Evolutionary conservation across 345 rosid genomes (phyloP).

Genomic region (Cardamine occulta): DNA sequence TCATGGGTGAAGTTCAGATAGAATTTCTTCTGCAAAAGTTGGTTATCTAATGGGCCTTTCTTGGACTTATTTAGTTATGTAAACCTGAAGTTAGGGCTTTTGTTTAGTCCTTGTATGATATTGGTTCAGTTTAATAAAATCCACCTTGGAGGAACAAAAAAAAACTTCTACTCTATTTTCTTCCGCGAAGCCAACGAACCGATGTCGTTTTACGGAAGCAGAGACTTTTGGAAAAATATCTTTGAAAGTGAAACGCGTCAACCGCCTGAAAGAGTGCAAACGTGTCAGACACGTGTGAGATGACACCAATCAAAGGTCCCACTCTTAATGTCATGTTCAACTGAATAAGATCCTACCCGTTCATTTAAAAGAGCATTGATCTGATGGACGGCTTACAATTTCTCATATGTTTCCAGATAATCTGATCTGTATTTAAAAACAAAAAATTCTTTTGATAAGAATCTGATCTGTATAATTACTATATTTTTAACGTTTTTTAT

Average conservation of each 20-base stretch:
- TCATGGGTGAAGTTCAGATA: no score
- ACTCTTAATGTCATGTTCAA: neutral
- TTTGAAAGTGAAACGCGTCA: constrained; percentile 36
- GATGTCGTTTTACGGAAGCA: constrained; percentile 1
- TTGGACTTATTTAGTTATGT: no score
- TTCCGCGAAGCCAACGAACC: neutral
- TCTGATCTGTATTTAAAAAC: neutral
- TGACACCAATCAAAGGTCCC: neutral
- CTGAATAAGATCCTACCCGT: constrained; percentile 1
- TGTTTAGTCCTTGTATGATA: no score
- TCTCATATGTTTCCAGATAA: neutral
- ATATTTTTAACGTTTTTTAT: no score
- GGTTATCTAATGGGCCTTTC: no score
- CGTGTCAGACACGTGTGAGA: constrained; percentile 39
- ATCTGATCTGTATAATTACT: neutral
- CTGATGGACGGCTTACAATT: constrained; percentile 9
- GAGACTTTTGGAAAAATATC: neutral
- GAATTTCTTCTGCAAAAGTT: no score
- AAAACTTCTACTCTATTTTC: neutral
- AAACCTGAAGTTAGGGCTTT: no score
- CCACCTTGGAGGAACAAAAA: no score
- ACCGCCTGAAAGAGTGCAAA: constrained; percentile 42
- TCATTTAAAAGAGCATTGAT: neutral
- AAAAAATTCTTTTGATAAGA: no score
- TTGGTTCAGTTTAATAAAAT: no score